phyloP scores from a whole-genome alignment of 257 asterid species.

The Paulownia fortunei region DNA sequence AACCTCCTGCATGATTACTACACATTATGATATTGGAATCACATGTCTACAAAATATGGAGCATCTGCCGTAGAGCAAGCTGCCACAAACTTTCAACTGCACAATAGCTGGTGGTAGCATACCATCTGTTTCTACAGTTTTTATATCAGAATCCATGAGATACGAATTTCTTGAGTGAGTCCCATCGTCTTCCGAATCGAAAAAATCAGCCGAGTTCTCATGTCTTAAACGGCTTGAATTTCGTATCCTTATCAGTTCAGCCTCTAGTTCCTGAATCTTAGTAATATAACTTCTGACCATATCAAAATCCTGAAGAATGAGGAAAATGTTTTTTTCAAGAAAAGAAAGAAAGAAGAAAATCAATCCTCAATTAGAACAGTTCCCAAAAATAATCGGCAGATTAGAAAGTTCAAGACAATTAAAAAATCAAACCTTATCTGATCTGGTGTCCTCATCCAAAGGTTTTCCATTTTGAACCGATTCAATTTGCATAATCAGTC shows the following conservation, averaged over 20 bases:
- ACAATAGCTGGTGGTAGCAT: constrained; percentile 31
- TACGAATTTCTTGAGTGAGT: constrained; percentile 46
- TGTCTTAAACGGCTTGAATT: constrained; percentile 49
- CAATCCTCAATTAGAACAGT: constrained; percentile 13
- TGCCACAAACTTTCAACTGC: constrained; percentile 1
- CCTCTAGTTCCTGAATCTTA: constrained; percentile 82
- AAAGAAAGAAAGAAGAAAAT: neutral
- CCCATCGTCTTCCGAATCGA: constrained; percentile 59
- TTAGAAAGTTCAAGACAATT: neutral
- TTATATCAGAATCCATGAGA: constrained; percentile 56
- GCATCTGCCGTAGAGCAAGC: constrained; percentile 3
- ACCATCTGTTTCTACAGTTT: constrained; percentile 63
- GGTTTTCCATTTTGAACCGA: constrained; percentile 67
- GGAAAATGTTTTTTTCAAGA: constrained; percentile 14
- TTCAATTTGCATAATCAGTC: constrained; percentile 70
- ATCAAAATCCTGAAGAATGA: constrained; percentile 61
- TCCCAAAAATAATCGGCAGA: constrained; percentile 13
- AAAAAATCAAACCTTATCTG: constrained; percentile 60
- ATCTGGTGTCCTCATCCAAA: constrained; percentile 55
- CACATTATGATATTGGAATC: neutral
- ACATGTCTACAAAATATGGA: neutral
- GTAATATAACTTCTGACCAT: constrained; percentile 70
- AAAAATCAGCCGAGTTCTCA: constrained; percentile 46
- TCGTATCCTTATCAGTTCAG: constrained; percentile 57
- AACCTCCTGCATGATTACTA: constrained; percentile 11